phyloP scores from a whole-genome alignment of 352 stramenopile genomes.

The Globisporangium paroecandrum region DNA sequence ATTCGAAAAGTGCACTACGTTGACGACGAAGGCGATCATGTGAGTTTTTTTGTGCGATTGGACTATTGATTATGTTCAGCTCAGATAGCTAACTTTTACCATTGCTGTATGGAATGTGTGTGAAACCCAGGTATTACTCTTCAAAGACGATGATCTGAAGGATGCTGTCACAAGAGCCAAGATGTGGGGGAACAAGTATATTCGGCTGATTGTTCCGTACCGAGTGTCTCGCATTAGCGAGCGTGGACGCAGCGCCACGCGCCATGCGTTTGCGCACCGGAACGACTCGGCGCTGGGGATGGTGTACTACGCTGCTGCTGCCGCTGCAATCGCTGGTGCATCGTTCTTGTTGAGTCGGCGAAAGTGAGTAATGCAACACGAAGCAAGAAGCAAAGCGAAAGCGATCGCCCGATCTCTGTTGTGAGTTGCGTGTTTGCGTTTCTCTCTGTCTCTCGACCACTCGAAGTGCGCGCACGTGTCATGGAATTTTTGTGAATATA shows the following conservation, averaged over 20 bases:
- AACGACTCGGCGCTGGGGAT: slow-evolving; percentile 62
- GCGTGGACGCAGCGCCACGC: slow-evolving; percentile 23
- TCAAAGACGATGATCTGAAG: slow-evolving; percentile 77
- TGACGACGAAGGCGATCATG: slow-evolving; percentile 77
- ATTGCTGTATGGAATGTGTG: slow-evolving; percentile 5
- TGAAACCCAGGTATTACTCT: slow-evolving; percentile 55
- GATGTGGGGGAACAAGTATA: slow-evolving; percentile 83
- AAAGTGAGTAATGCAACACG: slow-evolving; percentile 26
- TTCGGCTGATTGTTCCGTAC: slow-evolving; percentile 66
- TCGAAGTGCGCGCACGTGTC: background rate
- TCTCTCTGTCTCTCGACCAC: background rate
- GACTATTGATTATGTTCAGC: background rate
- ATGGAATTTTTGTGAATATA: slow-evolving; percentile 5
- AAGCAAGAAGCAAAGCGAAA: slow-evolving; percentile 4
- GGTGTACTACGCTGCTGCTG: slow-evolving; percentile 75
- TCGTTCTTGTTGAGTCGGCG: slow-evolving; percentile 79
- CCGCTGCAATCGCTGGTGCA: slow-evolving; percentile 67
- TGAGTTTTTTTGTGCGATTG: background rate
- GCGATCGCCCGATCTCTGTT: background rate
- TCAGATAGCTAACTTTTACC: background rate
- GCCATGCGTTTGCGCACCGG: slow-evolving; percentile 36
- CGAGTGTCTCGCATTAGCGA: slow-evolving; percentile 29
- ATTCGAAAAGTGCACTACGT: slow-evolving; percentile 78
- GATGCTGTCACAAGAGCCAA: slow-evolving; percentile 72
- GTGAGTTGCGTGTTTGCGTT: slow-evolving; percentile 12